Evolutionary conservation across 768 basidiomycete species (phyloP).

Genomic region (Omphalotus guepiniiformis): DNA sequence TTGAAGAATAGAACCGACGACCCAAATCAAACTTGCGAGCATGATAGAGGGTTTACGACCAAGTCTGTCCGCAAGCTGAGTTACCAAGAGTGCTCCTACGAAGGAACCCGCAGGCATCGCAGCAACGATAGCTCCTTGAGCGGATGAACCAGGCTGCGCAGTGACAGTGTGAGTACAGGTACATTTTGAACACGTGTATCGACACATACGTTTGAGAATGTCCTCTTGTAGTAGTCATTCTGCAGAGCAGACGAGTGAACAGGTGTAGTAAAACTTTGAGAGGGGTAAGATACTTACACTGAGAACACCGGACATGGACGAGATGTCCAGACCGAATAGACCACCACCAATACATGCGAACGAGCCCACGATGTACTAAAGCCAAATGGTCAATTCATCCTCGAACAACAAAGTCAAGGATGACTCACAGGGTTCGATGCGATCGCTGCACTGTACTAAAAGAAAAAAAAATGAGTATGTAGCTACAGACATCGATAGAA

Average conservation of each 20-base stretch:
- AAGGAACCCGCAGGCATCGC: slow-evolving; percentile 76
- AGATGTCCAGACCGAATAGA: slow-evolving; percentile 78
- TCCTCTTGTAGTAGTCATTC: slow-evolving; percentile 35
- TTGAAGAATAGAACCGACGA: slow-evolving; percentile 70
- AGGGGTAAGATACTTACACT: slow-evolving; percentile 31
- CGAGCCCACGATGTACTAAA: slow-evolving; percentile 69
- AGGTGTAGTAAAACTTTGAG: not conserved
- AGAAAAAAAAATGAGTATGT: not conserved
- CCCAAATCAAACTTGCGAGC: slow-evolving; percentile 64
- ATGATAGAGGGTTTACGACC: slow-evolving; percentile 68
- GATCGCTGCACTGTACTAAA: slow-evolving; percentile 51
- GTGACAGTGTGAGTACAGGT: not conserved
- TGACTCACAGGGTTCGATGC: slow-evolving; percentile 50
- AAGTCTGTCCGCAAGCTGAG: slow-evolving; percentile 56
- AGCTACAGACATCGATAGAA: not conserved
- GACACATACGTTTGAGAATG: slow-evolving; percentile 31
- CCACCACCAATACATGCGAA: slow-evolving; percentile 82
- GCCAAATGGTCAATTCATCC: not conserved
- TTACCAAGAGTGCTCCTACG: slow-evolving; percentile 59
- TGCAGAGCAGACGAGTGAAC: slow-evolving; percentile 10
- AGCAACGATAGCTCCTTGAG: slow-evolving; percentile 73
- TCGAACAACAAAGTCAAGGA: not conserved
- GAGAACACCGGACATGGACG: slow-evolving; percentile 77
- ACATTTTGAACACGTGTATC: not conserved
- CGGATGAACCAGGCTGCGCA: slow-evolving; percentile 42